Conservation (phyloP, 306 rosid species). For the Prosopis cineraria region DNA sequence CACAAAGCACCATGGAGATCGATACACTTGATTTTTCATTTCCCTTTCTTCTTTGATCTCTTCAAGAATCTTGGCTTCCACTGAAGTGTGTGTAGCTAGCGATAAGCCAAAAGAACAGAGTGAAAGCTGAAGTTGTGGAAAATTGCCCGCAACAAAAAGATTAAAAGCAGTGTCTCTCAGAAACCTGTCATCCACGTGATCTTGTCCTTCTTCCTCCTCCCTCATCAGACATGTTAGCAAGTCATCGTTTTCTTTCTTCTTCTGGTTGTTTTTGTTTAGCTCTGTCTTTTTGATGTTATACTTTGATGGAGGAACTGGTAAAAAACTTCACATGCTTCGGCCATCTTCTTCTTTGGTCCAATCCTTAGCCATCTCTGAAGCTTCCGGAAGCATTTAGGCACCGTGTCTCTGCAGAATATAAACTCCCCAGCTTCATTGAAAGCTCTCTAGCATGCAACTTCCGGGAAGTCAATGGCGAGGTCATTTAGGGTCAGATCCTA, state of each 20-base stretch:
- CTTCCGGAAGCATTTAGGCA: background rate
- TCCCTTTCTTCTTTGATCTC: background rate
- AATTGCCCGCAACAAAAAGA: background rate
- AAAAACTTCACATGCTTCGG: background rate
- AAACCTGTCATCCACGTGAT: background rate
- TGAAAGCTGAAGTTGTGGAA: background rate
- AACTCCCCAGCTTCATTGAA: background rate
- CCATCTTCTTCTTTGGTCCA: background rate
- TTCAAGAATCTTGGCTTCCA: background rate
- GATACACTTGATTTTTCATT: background rate
- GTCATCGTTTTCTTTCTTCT: background rate
- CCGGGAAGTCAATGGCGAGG: background rate
- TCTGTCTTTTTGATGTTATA: background rate
- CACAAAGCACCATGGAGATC: background rate
- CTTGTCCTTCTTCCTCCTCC: slow-evolving; percentile 7
- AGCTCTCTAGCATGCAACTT: background rate
- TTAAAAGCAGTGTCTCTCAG: background rate
- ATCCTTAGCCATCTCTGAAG: background rate
- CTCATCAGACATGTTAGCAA: background rate
- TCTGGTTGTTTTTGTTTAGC: background rate
- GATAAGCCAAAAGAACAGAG: background rate
- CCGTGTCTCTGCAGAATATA: background rate
- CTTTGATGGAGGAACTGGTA: background rate
- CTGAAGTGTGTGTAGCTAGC: background rate
- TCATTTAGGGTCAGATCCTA: background rate